These are phyloP conservation scores for Malus asiatica DNA, from an alignment of 306 rosid species.

Conservation along the genomic window DNA sequence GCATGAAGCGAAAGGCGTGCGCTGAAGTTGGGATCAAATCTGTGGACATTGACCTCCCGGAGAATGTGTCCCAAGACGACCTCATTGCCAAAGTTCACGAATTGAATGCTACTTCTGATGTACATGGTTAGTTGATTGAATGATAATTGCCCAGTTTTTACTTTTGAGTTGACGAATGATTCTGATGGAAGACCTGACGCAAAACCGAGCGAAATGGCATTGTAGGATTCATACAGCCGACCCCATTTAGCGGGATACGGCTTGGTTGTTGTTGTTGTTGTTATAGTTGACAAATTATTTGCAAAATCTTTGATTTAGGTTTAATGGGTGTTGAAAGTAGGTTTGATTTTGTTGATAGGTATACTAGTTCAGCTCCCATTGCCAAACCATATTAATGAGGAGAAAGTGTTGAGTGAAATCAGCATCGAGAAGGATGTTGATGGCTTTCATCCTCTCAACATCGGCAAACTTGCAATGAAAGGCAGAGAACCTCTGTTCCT, in stretches of 20 bases:
- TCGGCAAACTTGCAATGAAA: slow-evolving; percentile 94
- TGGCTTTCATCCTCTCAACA: slow-evolving; percentile 93
- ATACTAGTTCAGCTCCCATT: slow-evolving; percentile 91
- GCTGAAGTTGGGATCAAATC: slow-evolving; percentile 79
- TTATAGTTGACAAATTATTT: background rate
- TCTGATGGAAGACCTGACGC: no score
- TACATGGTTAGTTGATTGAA: slow-evolving; percentile 50
- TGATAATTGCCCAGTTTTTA: background rate
- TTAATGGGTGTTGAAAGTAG: background rate
- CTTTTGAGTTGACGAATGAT: background rate
- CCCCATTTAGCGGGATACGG: no score
- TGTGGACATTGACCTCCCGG: slow-evolving; percentile 71
- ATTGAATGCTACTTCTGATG: slow-evolving; percentile 60
- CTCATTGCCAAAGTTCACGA: slow-evolving; percentile 51
- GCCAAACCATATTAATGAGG: slow-evolving; percentile 87
- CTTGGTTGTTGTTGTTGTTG: no score
- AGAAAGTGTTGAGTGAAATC: slow-evolving; percentile 68
- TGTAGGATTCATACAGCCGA: no score
- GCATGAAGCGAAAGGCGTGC: slow-evolving; percentile 86
- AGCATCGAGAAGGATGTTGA: slow-evolving; percentile 88
- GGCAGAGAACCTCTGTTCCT: slow-evolving; percentile 83
- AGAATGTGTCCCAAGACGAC: slow-evolving; percentile 56
- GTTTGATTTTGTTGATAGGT: slow-evolving; percentile 34
- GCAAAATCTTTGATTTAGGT: background rate
- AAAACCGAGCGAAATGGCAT: no score